A percentile compares a stretch with the other conserved stretches of the same genome.
These are phyloP conservation scores for Chytriomyces sp. DNA, from an alignment of 192 early-diverging fungal genomes.

Conservation along the genomic window DNA sequence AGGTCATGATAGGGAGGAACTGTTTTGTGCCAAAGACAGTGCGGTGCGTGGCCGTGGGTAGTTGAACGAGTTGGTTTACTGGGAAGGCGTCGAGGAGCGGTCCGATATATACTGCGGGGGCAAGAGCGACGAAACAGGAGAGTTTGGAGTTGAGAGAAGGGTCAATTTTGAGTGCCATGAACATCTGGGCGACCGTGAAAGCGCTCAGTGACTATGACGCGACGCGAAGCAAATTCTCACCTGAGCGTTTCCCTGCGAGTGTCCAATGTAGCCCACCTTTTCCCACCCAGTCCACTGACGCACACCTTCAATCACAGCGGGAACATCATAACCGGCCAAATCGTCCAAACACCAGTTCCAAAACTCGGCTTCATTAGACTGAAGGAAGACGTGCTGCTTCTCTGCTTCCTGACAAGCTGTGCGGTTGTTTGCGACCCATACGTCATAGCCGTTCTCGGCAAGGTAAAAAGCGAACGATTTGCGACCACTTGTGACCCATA, in stretches of 20 bases:
- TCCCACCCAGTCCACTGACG: conserved; percentile 10
- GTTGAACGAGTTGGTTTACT: conserved; percentile 22
- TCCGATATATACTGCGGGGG: conserved; percentile 43
- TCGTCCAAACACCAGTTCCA: conserved; percentile 46
- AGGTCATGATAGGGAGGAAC: conserved; percentile 51
- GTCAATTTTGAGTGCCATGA: conserved; percentile 29
- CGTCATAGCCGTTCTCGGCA: conserved; percentile 34
- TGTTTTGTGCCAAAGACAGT: conserved; percentile 34
- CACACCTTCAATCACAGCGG: conserved; percentile 34
- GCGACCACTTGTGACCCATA: conserved; percentile 31
- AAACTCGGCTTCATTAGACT: conserved; percentile 6
- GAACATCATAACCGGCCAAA: conserved; percentile 37
- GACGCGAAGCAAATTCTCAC: neutral
- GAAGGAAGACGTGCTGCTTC: conserved; percentile 21
- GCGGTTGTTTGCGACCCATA: conserved; percentile 41
- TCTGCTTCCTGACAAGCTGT: conserved; percentile 6
- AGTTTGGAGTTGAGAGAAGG: conserved; percentile 30
- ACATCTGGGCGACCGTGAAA: conserved; percentile 18
- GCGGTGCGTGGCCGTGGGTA: neutral
- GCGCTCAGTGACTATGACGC: neutral
- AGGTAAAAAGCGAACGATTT: conserved; percentile 40
- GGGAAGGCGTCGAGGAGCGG: conserved; percentile 37
- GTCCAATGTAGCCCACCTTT: conserved; percentile 37
- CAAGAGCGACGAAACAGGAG: conserved; percentile 36
- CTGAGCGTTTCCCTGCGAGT: conserved; percentile 48